Evolutionary conservation across 2,329 filamentous ascomycete species (phyloP), one percentile per base, ranked within the genome.

Genomic region (Colletotrichum sp.): DNA sequence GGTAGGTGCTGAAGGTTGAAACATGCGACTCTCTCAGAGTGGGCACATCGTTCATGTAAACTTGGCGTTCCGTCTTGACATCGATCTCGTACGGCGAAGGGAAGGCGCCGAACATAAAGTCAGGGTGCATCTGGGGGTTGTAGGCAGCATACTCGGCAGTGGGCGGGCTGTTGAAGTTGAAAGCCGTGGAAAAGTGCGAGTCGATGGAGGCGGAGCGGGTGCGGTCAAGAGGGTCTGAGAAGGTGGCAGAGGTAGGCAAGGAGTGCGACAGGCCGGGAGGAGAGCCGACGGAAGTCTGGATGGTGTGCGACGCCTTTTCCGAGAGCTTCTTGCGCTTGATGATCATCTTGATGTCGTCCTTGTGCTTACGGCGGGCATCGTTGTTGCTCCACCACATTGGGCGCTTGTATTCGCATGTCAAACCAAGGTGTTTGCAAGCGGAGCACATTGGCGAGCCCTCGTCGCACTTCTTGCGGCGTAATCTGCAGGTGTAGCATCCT

Each of bases 361-460:
- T 99, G 84, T 98, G 95, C 72, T 93, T 88, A 80, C 94, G 92
- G 79, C 97, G 91, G 82, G 94, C 92, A 78, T 98, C 96, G 82
- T 94, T 94, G 89, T 97, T 98, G 86, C 94, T 94, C 97, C 97
- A 99, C 97, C 97, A 99, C 87, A 95, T 92, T 48, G 97, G 97
- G 82, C 96, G 90, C 90, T 98, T 98, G 88, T 98, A 99, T 88
- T 98, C 96, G 88, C 97, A 99, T 81, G 91, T 90, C 73, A 99
- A 90, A 70, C 94, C 94, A 72, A 99, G 93, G 82, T 92, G 89
- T 80, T 91, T 92, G 89, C 92, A 93, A 76, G 92, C 92, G 18
- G 90, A 89, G 87, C 92, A 93, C 80, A 88, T 86, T 69, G 91
- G 91, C 48, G 88, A 86, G 77, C 90, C 91, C 84, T 93, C 92